These are phyloP conservation scores for Choricystis sp. DNA, from an alignment of 139 green algal species.

Conservation along the genomic window DNA sequence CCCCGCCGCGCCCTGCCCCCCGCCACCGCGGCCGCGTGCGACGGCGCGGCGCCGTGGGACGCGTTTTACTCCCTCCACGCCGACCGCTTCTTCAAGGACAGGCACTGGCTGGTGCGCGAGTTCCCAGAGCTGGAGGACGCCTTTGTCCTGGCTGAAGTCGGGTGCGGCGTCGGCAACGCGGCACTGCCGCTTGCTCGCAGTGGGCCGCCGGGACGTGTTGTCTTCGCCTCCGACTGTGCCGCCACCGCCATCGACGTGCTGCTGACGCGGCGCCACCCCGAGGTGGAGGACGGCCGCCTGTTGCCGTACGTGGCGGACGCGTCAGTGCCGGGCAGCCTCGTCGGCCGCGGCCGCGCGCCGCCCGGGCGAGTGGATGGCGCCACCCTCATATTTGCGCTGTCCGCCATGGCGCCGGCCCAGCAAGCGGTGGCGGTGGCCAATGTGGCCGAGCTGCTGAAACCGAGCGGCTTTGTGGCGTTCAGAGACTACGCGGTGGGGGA, in stretches of 20 bases:
- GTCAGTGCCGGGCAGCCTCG: conserved; percentile 18
- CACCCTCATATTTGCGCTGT: conserved; percentile 81
- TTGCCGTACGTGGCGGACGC: conserved; percentile 74
- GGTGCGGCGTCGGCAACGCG: conserved; percentile 87
- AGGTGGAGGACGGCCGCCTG: conserved; percentile 18
- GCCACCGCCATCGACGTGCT: conserved; percentile 56
- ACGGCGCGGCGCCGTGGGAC: conserved; percentile 47
- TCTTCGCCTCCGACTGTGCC: conserved; percentile 85
- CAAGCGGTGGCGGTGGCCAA: conserved; percentile 26
- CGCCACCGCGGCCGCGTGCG: too few species aligned
- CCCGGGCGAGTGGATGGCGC: conserved; percentile 26
- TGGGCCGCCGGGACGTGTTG: not conserved
- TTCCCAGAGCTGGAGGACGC: conserved; percentile 25
- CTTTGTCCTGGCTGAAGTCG: conserved; percentile 49
- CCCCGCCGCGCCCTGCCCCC: too few species aligned
- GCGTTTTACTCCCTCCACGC: conserved; percentile 58
- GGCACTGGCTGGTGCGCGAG: conserved; percentile 63
- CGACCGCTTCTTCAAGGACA: conserved; percentile 73
- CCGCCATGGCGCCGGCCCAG: conserved; percentile 51
- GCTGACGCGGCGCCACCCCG: conserved; percentile 7
- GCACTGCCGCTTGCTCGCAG: conserved; percentile 51
- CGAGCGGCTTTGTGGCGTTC: conserved; percentile 11
- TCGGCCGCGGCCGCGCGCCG: not conserved
- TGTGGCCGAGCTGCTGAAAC: conserved; percentile 30
- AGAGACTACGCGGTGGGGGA: conserved; percentile 54